phyloP scores from a whole-genome alignment of 371 early-diverging fungal genomes.

The Batrachochytrium dendrobatidis region DNA sequence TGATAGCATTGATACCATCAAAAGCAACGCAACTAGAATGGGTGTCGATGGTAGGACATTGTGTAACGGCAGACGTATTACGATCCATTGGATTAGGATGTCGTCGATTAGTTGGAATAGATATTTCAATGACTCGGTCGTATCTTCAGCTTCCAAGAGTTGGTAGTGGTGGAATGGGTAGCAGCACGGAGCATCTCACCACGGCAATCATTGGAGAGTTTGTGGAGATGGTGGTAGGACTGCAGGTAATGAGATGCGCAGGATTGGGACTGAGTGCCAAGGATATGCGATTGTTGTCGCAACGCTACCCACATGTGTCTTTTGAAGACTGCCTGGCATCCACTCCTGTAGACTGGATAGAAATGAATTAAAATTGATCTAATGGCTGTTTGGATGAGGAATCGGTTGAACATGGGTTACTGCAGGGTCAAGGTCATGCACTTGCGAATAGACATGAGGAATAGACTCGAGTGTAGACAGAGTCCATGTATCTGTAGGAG shows the following conservation, averaged over 20 bases:
- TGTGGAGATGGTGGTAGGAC: background rate
- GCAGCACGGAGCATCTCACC: background rate
- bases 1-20: background rate
- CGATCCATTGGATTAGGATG: background rate
- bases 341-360: too few relatives aligned
- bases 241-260: background rate
- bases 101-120: background rate
- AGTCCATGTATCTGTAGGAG: too few relatives aligned
- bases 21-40: too few relatives aligned
- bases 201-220: background rate
- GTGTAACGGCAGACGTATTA: background rate
- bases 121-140: background rate
- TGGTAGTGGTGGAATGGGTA: too few relatives aligned
- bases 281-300: background rate
- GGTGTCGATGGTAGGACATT: slow-evolving; percentile 1
- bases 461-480: too few relatives aligned
- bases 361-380: too few relatives aligned
- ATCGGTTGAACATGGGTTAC: too few relatives aligned
- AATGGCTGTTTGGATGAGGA: too few relatives aligned
- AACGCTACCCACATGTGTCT: background rate
- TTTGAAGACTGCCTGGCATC: too few relatives aligned
- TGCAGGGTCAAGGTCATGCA: too few relatives aligned
- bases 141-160: too few relatives aligned
- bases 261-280: background rate
- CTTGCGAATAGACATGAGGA: too few relatives aligned